A percentile compares a stretch with the other conserved stretches of the same genome.
Evolutionary conservation across 148 eudicot genomes (phyloP).

Genomic region (Talinum fruticosum): DNA sequence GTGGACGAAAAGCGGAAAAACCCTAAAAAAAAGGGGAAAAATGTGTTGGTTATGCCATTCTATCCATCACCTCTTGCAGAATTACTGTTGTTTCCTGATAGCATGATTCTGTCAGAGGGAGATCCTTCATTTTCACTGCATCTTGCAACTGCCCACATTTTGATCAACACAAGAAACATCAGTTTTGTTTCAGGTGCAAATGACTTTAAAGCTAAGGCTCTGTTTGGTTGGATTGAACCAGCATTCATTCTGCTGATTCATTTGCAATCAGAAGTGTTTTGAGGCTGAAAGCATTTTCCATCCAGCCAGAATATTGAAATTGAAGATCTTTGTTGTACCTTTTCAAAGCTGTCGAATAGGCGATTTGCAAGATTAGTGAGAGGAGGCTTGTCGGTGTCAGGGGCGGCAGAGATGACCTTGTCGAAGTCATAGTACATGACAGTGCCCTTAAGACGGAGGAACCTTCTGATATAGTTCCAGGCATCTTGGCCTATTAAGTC

Average conservation of each 20-base stretch:
- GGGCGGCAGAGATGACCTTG: conserved; percentile 66
- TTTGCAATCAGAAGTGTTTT: background rate
- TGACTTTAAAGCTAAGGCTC: background rate
- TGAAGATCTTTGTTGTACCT: conserved; percentile 34
- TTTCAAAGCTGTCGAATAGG: conserved; percentile 66
- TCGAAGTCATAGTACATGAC: conserved; percentile 85
- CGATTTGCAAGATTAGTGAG: conserved; percentile 72
- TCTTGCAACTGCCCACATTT: conserved; percentile 43
- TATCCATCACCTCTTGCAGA: conserved; percentile 69
- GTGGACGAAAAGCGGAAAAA: background rate
- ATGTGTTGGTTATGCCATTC: conserved; percentile 43
- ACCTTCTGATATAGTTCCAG: conserved; percentile 60
- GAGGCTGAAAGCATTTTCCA: background rate
- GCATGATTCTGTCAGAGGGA: conserved; percentile 41
- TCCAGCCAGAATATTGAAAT: background rate
- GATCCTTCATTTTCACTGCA: conserved; percentile 51
- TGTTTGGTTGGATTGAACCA: background rate
- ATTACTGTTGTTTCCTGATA: conserved; percentile 56
- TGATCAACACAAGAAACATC: background rate
- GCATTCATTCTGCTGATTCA: background rate
- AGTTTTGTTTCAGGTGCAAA: no score
- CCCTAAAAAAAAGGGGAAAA: no score
- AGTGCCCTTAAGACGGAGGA: conserved; percentile 63
- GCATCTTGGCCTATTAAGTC: conserved; percentile 71
- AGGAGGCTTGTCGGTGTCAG: conserved; percentile 52